phyloP scores from a whole-genome alignment of 352 stramenopile species.

The Phytophthora ohioensis region DNA sequence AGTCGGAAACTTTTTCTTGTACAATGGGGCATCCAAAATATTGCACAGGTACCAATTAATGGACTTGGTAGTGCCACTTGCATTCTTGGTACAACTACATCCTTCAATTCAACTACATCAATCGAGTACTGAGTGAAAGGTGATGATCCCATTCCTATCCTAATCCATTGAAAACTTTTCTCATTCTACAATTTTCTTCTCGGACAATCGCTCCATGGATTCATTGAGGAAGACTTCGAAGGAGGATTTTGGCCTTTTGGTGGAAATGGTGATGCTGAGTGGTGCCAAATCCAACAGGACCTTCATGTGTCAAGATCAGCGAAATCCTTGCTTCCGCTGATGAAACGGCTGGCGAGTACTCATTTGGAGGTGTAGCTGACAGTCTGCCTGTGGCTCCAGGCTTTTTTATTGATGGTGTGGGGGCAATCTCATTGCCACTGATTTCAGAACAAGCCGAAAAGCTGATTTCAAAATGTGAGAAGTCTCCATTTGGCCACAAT shows the following conservation, averaged over 20 bases:
- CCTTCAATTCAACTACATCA: no score
- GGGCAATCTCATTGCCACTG: slow-evolving; percentile 4
- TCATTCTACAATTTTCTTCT: no score
- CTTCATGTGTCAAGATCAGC: slow-evolving; percentile 11
- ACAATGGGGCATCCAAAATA: no score
- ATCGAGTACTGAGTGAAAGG: no score
- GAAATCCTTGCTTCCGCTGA: slow-evolving; percentile 16
- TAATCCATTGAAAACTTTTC: no score
- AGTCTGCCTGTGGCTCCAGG: slow-evolving; percentile 7
- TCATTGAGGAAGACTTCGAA: slow-evolving; percentile 9
- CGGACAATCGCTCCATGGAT: no score
- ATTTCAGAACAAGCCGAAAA: slow-evolving; percentile 12
- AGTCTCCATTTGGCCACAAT: slow-evolving; percentile 26
- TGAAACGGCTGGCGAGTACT: slow-evolving; percentile 20
- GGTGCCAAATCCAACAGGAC: slow-evolving; percentile 8
- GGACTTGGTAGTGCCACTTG: no score
- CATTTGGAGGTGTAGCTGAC: slow-evolving; percentile 20
- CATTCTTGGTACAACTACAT: no score
- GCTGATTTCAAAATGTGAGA: slow-evolving; percentile 24
- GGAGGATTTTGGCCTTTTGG: slow-evolving; percentile 26
- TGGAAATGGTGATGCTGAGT: background rate
- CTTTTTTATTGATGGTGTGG: slow-evolving; percentile 11
- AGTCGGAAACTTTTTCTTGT: no score
- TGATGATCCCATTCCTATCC: no score
- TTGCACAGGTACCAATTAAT: no score